Evolutionary conservation across 2,329 filamentous ascomycete species (phyloP).

Genomic region (Fusarium fracticaudum): DNA sequence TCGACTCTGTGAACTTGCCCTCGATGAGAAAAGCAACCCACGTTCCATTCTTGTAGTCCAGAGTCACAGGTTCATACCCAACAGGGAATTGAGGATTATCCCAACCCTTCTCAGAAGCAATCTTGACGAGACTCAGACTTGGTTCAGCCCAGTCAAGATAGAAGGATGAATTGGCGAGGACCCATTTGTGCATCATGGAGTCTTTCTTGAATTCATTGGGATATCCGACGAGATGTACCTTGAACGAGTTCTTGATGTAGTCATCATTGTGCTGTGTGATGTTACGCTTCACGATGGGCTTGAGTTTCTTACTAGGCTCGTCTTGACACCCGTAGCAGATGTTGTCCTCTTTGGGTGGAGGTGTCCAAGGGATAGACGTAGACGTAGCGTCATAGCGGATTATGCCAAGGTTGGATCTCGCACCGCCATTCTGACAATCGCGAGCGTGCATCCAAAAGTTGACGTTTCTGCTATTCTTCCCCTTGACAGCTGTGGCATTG

Average conservation of each 20-base stretch:
- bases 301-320: neutral
- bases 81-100: neutral
- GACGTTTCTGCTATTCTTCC: neutral
- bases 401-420: neutral
- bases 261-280: neutral
- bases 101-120: neutral
- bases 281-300: neutral
- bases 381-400: neutral
- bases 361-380: neutral
- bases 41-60: neutral
- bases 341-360: neutral
- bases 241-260: neutral
- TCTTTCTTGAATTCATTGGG: neutral
- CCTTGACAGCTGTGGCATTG: neutral
- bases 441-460: slow-evolving; percentile 8
- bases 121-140: neutral
- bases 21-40: neutral
- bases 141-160: slow-evolving; percentile 1
- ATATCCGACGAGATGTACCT: neutral
- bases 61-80: neutral
- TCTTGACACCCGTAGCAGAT: neutral
- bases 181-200: slow-evolving; percentile 3
- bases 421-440: neutral
- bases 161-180: neutral
- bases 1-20: neutral